Evolutionary conservation across 768 basidiomycete species (phyloP).

Genomic region (Mycena vulgaris): DNA sequence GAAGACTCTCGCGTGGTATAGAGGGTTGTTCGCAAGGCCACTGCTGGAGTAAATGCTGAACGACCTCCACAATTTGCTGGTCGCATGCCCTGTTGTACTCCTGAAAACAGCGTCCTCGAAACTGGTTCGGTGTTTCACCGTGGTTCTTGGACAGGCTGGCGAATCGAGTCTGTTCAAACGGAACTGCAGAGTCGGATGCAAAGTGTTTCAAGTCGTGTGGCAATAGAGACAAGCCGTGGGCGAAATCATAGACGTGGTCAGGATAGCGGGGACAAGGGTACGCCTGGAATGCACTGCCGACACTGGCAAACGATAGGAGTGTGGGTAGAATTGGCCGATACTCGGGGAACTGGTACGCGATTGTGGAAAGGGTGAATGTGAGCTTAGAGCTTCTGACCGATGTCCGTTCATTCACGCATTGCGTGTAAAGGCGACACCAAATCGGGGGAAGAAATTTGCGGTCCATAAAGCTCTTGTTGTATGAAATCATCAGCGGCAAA

Average conservation of each 20-base stretch:
- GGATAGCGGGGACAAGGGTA: conserved; percentile 14
- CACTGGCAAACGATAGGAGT: conserved; percentile 14
- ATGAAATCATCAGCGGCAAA: conserved; percentile 4
- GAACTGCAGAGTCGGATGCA: conserved; percentile 2
- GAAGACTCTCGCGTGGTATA: background rate
- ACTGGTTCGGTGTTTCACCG: background rate
- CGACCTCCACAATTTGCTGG: conserved; percentile 6
- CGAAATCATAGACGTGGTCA: conserved; percentile 18
- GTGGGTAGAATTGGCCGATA: conserved; percentile 16
- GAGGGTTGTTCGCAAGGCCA: conserved; percentile 17
- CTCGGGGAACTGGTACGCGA: conserved; percentile 13
- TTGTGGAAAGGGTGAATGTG: conserved; percentile 18
- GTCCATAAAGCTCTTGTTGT: conserved; percentile 15
- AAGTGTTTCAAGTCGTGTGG: background rate
- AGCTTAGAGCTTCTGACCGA: conserved; percentile 17
- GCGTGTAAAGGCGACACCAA: conserved; percentile 21
- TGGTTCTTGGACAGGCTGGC: background rate
- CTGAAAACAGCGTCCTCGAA: background rate
- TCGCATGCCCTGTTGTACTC: background rate
- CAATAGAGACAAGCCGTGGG: background rate
- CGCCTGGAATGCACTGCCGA: conserved; percentile 9
- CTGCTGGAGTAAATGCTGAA: conserved; percentile 9
- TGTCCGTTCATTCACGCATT: conserved; percentile 12
- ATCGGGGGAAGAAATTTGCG: background rate
- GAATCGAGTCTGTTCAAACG: background rate